Evolutionary conservation across 371 early-diverging fungal genomes (phyloP).

Genomic region (Mortierella sp.): DNA sequence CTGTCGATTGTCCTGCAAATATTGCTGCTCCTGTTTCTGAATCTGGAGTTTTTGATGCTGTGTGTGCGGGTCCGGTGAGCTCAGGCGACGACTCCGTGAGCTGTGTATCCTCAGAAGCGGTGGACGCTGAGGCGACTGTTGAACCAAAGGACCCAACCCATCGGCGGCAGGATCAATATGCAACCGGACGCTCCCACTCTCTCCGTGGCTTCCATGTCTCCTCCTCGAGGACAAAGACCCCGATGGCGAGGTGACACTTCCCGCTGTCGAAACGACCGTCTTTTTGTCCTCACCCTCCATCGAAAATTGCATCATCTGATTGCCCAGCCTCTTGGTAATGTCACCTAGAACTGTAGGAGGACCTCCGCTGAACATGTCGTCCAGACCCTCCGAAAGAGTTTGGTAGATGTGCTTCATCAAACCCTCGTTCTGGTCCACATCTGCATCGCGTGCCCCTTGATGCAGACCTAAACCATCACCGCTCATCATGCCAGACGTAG

Average conservation of each 20-base stretch:
- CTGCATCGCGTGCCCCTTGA: constrained; percentile 1
- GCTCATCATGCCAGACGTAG: constrained; percentile 18
- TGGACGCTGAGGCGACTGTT: constrained; percentile 17
- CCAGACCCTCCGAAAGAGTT: constrained; percentile 78
- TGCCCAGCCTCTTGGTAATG: constrained; percentile 78
- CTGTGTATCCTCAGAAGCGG: constrained; percentile 19
- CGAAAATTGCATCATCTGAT: constrained; percentile 72
- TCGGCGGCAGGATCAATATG: background rate
- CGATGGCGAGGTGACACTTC: background rate
- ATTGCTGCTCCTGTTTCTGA: constrained; percentile 15
- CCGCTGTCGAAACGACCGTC: background rate
- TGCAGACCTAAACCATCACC: constrained; percentile 8
- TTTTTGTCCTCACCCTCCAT: constrained; percentile 38
- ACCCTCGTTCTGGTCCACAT: constrained; percentile 46
- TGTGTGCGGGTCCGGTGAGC: constrained; percentile 53
- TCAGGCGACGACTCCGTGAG: constrained; percentile 38
- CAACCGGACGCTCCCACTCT: constrained; percentile 18
- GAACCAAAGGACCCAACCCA: constrained; percentile 1
- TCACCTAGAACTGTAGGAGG: constrained; percentile 78
- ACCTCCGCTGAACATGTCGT: constrained; percentile 73
- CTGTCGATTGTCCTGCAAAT: constrained; percentile 12
- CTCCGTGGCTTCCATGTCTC: constrained; percentile 33
- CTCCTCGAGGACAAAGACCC: constrained; percentile 6
- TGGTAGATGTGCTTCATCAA: constrained; percentile 82
- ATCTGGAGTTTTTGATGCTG: constrained; percentile 38